These are phyloP conservation scores for Debaryomyces udenii DNA, from an alignment of 1,139 yeast species.

Conservation along the genomic window DNA sequence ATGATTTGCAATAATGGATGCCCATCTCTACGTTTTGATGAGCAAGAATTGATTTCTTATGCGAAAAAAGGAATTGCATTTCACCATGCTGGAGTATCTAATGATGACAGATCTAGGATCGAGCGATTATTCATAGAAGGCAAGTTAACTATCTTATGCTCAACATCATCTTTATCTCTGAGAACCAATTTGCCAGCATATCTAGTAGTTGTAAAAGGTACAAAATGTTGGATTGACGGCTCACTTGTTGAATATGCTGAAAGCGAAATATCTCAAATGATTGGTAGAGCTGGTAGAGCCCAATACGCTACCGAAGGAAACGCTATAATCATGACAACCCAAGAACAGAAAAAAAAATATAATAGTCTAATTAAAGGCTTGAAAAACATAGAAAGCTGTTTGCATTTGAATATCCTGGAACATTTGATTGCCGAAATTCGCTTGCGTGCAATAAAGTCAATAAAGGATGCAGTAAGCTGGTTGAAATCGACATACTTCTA, in stretches of 20 bases:
- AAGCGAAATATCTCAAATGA: conserved; percentile 61
- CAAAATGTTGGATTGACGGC: conserved; percentile 52
- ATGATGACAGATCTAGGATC: conserved; percentile 44
- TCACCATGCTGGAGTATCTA: conserved; percentile 61
- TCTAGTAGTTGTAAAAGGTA: conserved; percentile 60
- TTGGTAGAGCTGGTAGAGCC: conserved; percentile 64
- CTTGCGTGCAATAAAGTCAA: conserved; percentile 40
- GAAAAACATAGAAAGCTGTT: conserved; percentile 52
- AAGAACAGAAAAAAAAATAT: conserved; percentile 35
- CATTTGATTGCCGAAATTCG: conserved; percentile 53
- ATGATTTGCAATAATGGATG: neutral
- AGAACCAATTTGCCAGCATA: conserved; percentile 67
- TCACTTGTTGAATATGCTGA: conserved; percentile 56
- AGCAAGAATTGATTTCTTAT: neutral
- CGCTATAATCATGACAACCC: conserved; percentile 55
- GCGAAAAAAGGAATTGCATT: conserved; percentile 45
- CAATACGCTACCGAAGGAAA: conserved; percentile 55
- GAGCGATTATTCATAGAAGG: conserved; percentile 51
- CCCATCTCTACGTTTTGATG: no score
- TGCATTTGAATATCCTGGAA: conserved; percentile 48
- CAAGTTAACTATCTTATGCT: conserved; percentile 46
- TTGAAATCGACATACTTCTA: conserved; percentile 54
- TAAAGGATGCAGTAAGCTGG: conserved; percentile 49
- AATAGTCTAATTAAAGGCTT: conserved; percentile 46
- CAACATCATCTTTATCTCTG: conserved; percentile 63